Evolutionary conservation across 73 alveolate species (phyloP), one percentile per base, ranked within the genome.

Genomic region (Paramecium sexaurelia): DNA sequence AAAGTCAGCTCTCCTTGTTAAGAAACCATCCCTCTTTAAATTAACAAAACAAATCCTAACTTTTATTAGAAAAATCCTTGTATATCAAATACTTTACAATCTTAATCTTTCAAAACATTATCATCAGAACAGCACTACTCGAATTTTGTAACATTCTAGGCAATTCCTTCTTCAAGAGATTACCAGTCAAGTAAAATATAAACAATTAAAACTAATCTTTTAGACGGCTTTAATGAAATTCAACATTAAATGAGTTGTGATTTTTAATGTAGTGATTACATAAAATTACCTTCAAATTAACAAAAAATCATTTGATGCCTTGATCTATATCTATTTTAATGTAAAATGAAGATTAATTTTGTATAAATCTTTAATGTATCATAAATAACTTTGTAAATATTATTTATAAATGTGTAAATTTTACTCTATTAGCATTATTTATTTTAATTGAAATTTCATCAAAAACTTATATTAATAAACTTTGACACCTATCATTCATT

Each of bases 91-190:
- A 24, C 47, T 45, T 61, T 32, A 61, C 26, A 61, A 61, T 61
- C 83, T 29, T 32, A 29, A 20, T 32, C 39, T 3, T 61, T 61
- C 26, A 29, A 61, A 32, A 26, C 83, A 3, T 9, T 61, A n/a
- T 61, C 83, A 2, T 61, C 83, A 26, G 83, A 61, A 61, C 10
- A 61, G 8, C 83, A 61, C 26, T 61, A 26, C 83, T 61, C 83
- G 1, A 61, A 61, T 19, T 61, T 61, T 26, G 26, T 61, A 13
- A 61, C 83, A 26, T 61, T 61, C 17, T 32, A 61, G 26, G 83
- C 83, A 9, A 17, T 61, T 13, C 83, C 47, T 1, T 61, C 83
- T 0, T 19, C 43, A 3, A 61, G 83, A 32, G 83, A 61, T 13
- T 61, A 29, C 7, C 83, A 61, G 11, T 24, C 83, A 6, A 22